A percentile compares a stretch with the other conserved stretches of the same genome.
Evolutionary conservation across 108 stramenopile genomes (phyloP).

Genomic region (Nitzschia putrida): DNA sequence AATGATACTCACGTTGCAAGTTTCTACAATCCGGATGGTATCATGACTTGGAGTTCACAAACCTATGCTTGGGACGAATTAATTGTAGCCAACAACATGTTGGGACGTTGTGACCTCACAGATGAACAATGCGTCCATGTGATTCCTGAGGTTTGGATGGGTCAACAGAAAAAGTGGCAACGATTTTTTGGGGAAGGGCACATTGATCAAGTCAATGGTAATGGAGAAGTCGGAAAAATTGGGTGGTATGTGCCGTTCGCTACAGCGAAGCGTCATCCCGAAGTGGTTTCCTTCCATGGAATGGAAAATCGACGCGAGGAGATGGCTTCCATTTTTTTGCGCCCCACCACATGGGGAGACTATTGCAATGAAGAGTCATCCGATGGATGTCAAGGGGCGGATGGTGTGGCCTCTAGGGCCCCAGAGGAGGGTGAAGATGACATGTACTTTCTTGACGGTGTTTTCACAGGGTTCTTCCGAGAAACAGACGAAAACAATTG

Average conservation of each 20-base stretch:
- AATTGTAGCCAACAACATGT: slow-evolving; percentile 3
- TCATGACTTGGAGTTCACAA: slow-evolving; percentile 24
- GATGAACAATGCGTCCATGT: slow-evolving; percentile 28
- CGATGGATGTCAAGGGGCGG: slow-evolving; percentile 21
- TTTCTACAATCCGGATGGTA: slow-evolving; percentile 33
- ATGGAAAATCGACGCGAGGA: slow-evolving; percentile 19
- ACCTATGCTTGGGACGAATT: slow-evolving; percentile 27
- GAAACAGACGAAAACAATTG: slow-evolving; percentile 27
- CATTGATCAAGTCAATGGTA: slow-evolving; percentile 23
- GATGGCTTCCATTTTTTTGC: slow-evolving; percentile 40
- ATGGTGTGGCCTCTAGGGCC: slow-evolving; percentile 28
- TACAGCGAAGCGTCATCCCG: slow-evolving; percentile 31
- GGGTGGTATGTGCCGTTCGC: slow-evolving; percentile 48
- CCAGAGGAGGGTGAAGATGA: slow-evolving; percentile 32
- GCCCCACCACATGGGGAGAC: slow-evolving; percentile 45
- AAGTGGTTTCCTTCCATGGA: slow-evolving; percentile 33
- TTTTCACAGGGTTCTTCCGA: slow-evolving; percentile 30
- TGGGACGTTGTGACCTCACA: slow-evolving; percentile 14
- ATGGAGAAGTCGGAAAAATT: slow-evolving; percentile 31
- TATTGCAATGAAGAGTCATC: slow-evolving; percentile 38
- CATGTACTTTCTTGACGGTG: slow-evolving; percentile 10
- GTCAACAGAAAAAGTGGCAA: slow-evolving; percentile 20
- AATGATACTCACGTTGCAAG: slow-evolving; percentile 13
- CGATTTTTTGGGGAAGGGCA: not conserved
- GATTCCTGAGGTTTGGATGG: slow-evolving; percentile 36